Percentiles rank a stretch among this genome's conserved stretches.
phyloP scores from a whole-genome alignment of 371 early-diverging fungal genomes.

The Rhizopus sp. region DNA sequence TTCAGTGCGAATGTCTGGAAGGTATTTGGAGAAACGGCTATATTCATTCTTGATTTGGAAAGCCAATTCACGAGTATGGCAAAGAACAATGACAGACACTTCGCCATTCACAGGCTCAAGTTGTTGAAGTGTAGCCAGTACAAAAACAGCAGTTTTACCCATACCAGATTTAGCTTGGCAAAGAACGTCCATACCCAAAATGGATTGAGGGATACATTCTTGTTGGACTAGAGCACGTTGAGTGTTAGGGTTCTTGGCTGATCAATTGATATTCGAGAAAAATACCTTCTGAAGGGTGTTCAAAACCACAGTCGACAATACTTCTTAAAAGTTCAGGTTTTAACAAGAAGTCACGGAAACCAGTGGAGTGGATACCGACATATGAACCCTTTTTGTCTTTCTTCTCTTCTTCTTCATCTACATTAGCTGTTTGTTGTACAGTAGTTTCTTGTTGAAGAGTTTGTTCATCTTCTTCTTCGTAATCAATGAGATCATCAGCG shows the following conservation, averaged over 20 bases:
- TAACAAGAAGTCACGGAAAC: constrained; percentile 97
- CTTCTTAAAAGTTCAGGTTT: constrained; percentile 95
- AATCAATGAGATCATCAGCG: constrained; percentile 93
- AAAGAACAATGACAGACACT: constrained; percentile 89
- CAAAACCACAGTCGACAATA: constrained; percentile 97
- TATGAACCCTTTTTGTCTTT: constrained; percentile 97
- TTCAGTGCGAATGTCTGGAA: constrained; percentile 92
- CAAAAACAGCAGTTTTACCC: constrained; percentile 99
- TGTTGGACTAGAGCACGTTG: constrained; percentile 82
- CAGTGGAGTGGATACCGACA: constrained; percentile 97
- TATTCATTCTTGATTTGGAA: constrained; percentile 98
- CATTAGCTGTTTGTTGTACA: constrained; percentile 31
- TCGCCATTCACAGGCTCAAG: constrained; percentile 83
- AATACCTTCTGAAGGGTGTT: constrained; percentile 96
- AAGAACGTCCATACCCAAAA: constrained; percentile 95
- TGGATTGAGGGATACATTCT: constrained; percentile 97
- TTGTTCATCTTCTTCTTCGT: constrained; percentile 88
- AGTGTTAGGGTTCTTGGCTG: not conserved
- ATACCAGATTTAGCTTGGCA: constrained; percentile 99
- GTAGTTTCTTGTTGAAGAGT: constrained; percentile 50
- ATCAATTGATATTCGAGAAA: constrained; percentile 3
- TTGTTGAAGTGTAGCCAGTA: constrained; percentile 95
- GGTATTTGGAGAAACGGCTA: constrained; percentile 91
- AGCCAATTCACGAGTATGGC: constrained; percentile 98
- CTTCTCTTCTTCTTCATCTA: constrained; percentile 56